These are phyloP conservation scores for Aspergillus eucalypticola DNA, from an alignment of 2,329 filamentous ascomycete species.

Conservation along the genomic window DNA sequence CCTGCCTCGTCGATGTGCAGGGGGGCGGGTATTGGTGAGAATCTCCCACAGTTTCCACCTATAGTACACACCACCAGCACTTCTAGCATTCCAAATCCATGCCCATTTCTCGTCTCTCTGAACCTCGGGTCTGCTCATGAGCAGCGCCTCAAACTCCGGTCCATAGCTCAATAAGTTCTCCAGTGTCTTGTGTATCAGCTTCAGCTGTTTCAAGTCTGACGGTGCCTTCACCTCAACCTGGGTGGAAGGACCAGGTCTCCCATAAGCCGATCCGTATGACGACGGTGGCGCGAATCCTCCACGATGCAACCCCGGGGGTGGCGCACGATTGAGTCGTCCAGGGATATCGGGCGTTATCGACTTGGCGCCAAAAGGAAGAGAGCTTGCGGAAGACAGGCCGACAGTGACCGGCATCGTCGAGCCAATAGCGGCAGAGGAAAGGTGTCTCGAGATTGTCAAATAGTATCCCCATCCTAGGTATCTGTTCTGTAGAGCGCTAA, in stretches of 20 bases:
- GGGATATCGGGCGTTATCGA: slow-evolving; percentile 54
- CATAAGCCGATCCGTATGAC: slow-evolving; percentile 60
- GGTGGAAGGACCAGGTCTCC: slow-evolving; percentile 52
- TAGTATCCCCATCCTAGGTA: slow-evolving; percentile 86
- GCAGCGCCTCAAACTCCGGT: slow-evolving; percentile 82
- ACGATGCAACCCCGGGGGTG: slow-evolving; percentile 51
- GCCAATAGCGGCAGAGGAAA: slow-evolving; percentile 72
- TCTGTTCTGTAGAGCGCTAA: slow-evolving; percentile 75
- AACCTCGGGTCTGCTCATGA: slow-evolving; percentile 84
- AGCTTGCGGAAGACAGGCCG: slow-evolving; percentile 50
- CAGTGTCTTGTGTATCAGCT: slow-evolving; percentile 83
- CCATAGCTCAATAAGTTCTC: slow-evolving; percentile 78
- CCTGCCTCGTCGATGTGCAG: slow-evolving; percentile 37
- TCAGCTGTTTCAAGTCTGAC: slow-evolving; percentile 73
- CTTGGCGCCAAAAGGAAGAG: slow-evolving; percentile 77
- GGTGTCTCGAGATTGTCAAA: slow-evolving; percentile 74
- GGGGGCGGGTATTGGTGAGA: slow-evolving; percentile 63
- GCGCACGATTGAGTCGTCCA: slow-evolving; percentile 52
- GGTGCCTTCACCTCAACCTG: slow-evolving; percentile 75
- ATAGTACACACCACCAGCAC: slow-evolving; percentile 81
- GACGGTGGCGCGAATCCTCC: slow-evolving; percentile 75
- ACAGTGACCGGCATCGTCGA: slow-evolving; percentile 52
- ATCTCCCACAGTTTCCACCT: slow-evolving; percentile 89
- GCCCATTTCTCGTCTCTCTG: slow-evolving; percentile 88
- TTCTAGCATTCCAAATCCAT: slow-evolving; percentile 87